Evolutionary conservation across 306 rosid genomes (phyloP), one percentile per base, ranked within the genome.

Genomic region (Crataegus laevigata): DNA sequence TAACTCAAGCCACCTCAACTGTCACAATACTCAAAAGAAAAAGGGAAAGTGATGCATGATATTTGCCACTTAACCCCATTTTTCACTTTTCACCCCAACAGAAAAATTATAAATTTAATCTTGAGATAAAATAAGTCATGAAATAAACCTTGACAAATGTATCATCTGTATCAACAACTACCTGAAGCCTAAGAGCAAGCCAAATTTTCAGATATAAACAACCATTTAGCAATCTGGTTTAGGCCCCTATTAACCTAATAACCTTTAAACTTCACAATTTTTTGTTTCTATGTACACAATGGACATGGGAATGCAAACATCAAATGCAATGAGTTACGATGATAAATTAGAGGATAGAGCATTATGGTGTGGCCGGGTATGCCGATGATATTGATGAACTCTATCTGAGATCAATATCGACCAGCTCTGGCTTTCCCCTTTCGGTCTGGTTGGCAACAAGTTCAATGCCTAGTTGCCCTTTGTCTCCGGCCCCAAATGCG

Each of bases 401-500:
- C 36, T 89, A 94, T 78, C 80, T 84, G 68, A 94, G 97, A 87
- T 91, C 96, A 72, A 94, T 80, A 75, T 87, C 88, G 75, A 94
- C 94, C 51, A 71, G 73, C 80, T 87, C 96, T 2, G 98, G 98
- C 42, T 80, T 84, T 58, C 83, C 94, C 86, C 98, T 86, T 84
- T 90, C 96, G 13, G 88, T 85, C 67, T 91, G 96, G 88, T 86
- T 85, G 3, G 77, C 90, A 76, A 57, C 85, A 63, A 91, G 97
- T 77, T 91, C 87, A 30, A 92, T 83, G 61, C 97, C 98, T 5
- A 94, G 86, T 75, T 94, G 97, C 60, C 98, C 98, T 82, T 94
- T 90, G 82, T 94, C 96, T 52, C 96, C 98, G 2, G 97, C 91
- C 1, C 98, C 98, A 84, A 94, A 94, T 69, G 96, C 94, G 70